A percentile compares a stretch with the other conserved stretches of the same genome.
Evolutionary conservation across 1,139 yeast genomes (phyloP).

Genomic region (Yamadazyma oceani): DNA sequence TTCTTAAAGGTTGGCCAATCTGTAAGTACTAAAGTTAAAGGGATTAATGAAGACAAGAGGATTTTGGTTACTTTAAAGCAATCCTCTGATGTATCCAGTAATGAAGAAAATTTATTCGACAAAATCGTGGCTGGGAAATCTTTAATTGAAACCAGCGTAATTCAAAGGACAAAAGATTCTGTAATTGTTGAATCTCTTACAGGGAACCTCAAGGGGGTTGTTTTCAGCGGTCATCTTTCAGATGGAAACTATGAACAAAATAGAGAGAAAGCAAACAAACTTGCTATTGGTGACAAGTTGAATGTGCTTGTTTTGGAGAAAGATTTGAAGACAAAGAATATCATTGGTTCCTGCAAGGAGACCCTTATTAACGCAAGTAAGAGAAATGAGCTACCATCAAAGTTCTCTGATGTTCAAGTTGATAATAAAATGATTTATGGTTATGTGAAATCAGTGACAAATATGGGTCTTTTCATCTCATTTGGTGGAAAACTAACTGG

Average conservation of each 20-base stretch:
- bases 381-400: constrained; percentile 51
- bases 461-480: constrained; percentile 77
- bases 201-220: constrained; percentile 64
- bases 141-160: constrained; percentile 59
- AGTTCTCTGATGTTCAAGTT: constrained; percentile 56
- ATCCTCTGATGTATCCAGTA: constrained; percentile 50
- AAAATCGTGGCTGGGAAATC: constrained; percentile 61
- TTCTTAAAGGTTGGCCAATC: constrained; percentile 85
- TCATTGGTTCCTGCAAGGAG: constrained; percentile 63
- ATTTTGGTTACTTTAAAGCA: constrained; percentile 75
- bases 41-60: constrained; percentile 57
- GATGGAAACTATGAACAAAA: constrained; percentile 76
- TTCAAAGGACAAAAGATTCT: constrained; percentile 75
- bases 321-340: constrained; percentile 58
- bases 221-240: constrained; percentile 72
- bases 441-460: constrained; percentile 73
- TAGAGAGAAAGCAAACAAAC: constrained; percentile 58
- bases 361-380: constrained; percentile 68
- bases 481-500: constrained; percentile 85
- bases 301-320: constrained; percentile 69
- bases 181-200: constrained; percentile 64
- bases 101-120: constrained; percentile 50
- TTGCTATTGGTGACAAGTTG: constrained; percentile 59
- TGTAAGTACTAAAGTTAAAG: constrained; percentile 64
- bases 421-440: constrained; percentile 61